Base-by-base conservation (phyloP, 257 asterid species). In the Rehmannia glutinosa region DNA sequence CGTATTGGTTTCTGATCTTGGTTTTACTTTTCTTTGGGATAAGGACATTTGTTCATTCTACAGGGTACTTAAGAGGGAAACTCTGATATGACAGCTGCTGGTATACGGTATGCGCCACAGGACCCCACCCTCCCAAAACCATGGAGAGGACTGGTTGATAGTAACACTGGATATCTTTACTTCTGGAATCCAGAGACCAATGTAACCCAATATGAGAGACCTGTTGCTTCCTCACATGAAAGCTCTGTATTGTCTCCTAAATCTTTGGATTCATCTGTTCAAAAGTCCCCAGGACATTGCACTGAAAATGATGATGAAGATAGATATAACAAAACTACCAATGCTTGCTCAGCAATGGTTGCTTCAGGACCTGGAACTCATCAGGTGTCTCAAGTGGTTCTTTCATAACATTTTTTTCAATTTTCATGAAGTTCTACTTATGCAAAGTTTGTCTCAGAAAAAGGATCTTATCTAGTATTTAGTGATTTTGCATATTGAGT, bases 101-200 rank as follows among this genome's bases (percentile, higher is more conserved):
- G 83, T 32, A 69, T 86, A 67, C 80, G 87, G 19, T 86, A 86
- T 75, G 98, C 98, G n/a, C 98, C 98, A n/a, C 95, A 86, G 69
- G 98, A 91, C 53, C 95, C 95, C 51, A 77, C 94, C 36, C 95
- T 91, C 50, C 98, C 96, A 35, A 91, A 88, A 66, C 98, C 98
- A 25, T 91, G 98, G 98, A 82, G 50, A 77, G 96, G 95, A 53
- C 78, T 91, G 62, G 86, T 91, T 70, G 98, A 91, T 78, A 81
- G 85, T 25, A 82, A 73, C 47, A 88, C 98, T 51, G 95, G 96
- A 42, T 82, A 79, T 77, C 81, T 91, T 6, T 91, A 91, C 80
- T 91, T 77, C 78, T 88, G 98, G 98, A 91, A 91, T 72, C 98
- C 95, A 5, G 95, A 70, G 85, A 91, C 98, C 74, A 89, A 91